phyloP scores from a whole-genome alignment of 176 grass and related monocot species.

The Rhynchospora pubera region DNA sequence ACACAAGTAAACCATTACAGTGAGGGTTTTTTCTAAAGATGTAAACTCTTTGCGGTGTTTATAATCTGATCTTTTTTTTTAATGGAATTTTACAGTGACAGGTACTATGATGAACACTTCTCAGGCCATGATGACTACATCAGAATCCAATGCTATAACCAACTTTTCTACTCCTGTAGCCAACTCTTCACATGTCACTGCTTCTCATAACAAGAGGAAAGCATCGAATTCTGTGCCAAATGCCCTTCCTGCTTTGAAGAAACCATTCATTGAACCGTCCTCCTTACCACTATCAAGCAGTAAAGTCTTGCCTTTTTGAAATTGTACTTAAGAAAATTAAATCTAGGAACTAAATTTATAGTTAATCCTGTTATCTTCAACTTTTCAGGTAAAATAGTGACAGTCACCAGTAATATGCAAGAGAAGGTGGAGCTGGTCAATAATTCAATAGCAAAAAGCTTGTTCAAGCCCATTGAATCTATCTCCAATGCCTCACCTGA shows the following conservation, averaged over 20 bases:
- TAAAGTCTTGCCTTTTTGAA: slow-evolving; percentile 20
- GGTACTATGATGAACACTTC: background rate
- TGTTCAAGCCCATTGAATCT: slow-evolving; percentile 37
- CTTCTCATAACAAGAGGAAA: slow-evolving; percentile 49
- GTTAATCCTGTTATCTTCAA: background rate
- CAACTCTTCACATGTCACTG: slow-evolving; percentile 15
- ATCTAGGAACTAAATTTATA: background rate
- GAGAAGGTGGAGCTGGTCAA: slow-evolving; percentile 20
- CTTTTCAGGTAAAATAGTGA: slow-evolving; percentile 34
- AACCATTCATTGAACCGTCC: slow-evolving; percentile 2
- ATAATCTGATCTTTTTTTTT: background rate
- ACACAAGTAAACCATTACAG: too few relatives aligned
- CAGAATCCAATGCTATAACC: background rate
- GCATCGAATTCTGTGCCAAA: slow-evolving; percentile 35
- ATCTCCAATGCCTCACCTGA: slow-evolving; percentile 36
- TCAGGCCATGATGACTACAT: background rate
- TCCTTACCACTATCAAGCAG: background rate
- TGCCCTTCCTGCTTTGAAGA: slow-evolving; percentile 41
- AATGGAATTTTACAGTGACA: background rate
- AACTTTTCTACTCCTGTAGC: slow-evolving; percentile 18
- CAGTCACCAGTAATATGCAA: background rate
- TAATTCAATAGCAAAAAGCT: slow-evolving; percentile 49
- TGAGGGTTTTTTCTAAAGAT: background rate
- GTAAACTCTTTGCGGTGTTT: background rate
- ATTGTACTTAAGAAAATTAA: background rate